Percentiles rank a stretch among this genome's conserved stretches.
Evolutionary conservation across 2,329 filamentous ascomycete species (phyloP).

Genomic region (Fusarium devonianum): DNA sequence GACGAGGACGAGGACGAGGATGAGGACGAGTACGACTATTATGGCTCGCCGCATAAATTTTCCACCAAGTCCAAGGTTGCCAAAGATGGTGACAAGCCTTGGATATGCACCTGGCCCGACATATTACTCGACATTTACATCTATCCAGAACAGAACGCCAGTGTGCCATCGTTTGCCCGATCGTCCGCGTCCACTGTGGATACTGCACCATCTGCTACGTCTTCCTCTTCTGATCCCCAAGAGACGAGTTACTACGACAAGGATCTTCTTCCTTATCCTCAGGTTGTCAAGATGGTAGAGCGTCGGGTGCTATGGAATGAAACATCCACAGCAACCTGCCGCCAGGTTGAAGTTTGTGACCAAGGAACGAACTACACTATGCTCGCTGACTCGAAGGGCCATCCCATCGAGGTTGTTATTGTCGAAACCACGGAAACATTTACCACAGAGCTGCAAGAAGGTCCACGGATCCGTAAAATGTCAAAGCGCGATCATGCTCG

Average conservation of each 20-base stretch:
- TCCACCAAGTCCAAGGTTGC: conserved; percentile 39
- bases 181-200: conserved; percentile 13
- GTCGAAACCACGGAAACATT: conserved; percentile 44
- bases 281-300: conserved; percentile 63
- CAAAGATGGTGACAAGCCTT: conserved; percentile 59
- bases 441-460: conserved; percentile 1
- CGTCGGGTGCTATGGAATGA: conserved; percentile 51
- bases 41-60: conserved; percentile 37
- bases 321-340: conserved; percentile 52
- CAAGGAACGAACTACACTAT: too few species aligned
- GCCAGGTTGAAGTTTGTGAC: conserved; percentile 60
- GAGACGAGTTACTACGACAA: conserved; percentile 1
- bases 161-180: conserved; percentile 34
- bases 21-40: conserved; percentile 21
- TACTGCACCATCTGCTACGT: conserved; percentile 15
- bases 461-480: conserved; percentile 1
- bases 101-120: conserved; percentile 66
- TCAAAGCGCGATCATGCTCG: conserved; percentile 21
- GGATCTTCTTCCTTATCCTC: conserved; percentile 52
- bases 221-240: conserved; percentile 11
- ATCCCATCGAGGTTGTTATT: conserved; percentile 54
- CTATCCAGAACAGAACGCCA: conserved; percentile 61
- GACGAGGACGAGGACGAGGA: conserved; percentile 13
- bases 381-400: too few species aligned
- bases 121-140: conserved; percentile 65